These are phyloP conservation scores for Epichloe brachyelytri DNA, from an alignment of 2,329 filamentous ascomycete species.

Conservation along the genomic window DNA sequence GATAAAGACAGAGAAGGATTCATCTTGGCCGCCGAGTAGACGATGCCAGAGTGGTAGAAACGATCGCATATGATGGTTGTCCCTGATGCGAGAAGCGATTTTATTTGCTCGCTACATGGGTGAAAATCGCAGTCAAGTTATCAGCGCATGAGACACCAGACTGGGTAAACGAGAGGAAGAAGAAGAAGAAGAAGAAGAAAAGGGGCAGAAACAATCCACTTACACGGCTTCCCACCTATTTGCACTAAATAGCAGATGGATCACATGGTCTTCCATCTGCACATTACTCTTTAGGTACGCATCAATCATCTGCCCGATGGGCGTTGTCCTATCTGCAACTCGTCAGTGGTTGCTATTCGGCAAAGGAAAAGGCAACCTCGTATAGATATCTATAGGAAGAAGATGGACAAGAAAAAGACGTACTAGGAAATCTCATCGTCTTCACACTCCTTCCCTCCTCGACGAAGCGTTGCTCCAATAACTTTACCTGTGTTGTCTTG, in stretches of 20 bases:
- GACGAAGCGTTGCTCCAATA: conserved; percentile 44
- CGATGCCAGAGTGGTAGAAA: conserved; percentile 89
- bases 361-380: not conserved
- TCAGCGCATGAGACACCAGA: not conserved
- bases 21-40: conserved; percentile 82
- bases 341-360: not conserved
- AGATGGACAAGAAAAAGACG: conserved; percentile 11
- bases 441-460: conserved; percentile 35
- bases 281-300: conserved; percentile 60
- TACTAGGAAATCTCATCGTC: conserved; percentile 46
- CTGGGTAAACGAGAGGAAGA: not conserved
- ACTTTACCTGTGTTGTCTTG: conserved; percentile 79
- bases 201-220: conserved; percentile 13
- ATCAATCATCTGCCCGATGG: conserved; percentile 80
- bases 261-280: conserved; percentile 73
- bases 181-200: not conserved
- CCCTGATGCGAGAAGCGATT: conserved; percentile 45
- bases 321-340: conserved; percentile 58
- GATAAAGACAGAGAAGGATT: conserved; percentile 54
- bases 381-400: not conserved
- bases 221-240: conserved; percentile 73
- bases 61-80: conserved; percentile 75
- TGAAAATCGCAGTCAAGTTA: not conserved
- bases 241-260: conserved; percentile 80
- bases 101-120: conserved; percentile 33